A percentile compares a stretch with the other conserved stretches of the same genome.
Evolutionary conservation across 2,329 filamentous ascomycete species (phyloP).

Genomic region (Nemania abortiva): DNA sequence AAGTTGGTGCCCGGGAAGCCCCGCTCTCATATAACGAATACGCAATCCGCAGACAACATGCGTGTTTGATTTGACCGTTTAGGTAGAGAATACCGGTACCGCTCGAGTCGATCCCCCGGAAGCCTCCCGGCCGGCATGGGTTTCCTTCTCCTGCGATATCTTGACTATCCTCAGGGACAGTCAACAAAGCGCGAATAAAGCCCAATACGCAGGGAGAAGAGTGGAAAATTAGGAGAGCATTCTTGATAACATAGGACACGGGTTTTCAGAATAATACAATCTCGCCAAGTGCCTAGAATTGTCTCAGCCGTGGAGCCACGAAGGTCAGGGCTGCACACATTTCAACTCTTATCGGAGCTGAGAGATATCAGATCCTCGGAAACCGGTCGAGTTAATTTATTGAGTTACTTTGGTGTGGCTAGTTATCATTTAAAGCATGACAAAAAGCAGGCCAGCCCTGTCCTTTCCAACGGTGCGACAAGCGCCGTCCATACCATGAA

Average conservation of each 20-base stretch:
- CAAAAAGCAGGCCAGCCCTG: background rate
- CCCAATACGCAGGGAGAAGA: background rate
- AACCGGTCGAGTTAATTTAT: conserved; percentile 20
- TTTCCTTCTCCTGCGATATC: background rate
- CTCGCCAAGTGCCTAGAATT: background rate
- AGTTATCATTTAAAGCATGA: background rate
- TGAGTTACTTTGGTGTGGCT: background rate
- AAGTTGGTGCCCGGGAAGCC: background rate
- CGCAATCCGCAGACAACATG: background rate
- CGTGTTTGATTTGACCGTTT: background rate
- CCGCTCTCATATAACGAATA: conserved; percentile 7
- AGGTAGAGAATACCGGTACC: background rate
- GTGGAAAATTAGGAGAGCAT: no score
- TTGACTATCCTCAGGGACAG: background rate
- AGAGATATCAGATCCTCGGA: background rate
- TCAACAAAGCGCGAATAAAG: background rate
- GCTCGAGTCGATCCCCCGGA: background rate
- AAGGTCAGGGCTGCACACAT: background rate
- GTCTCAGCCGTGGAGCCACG: background rate
- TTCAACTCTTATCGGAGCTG: background rate
- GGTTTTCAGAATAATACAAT: background rate
- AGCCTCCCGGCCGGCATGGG: background rate
- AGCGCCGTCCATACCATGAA: conserved; percentile 16
- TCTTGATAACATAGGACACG: background rate
- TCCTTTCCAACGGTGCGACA: conserved; percentile 18